Evolutionary conservation across 1,284 basidiomycete species (phyloP).

Genomic region (Serendipita sp.): DNA sequence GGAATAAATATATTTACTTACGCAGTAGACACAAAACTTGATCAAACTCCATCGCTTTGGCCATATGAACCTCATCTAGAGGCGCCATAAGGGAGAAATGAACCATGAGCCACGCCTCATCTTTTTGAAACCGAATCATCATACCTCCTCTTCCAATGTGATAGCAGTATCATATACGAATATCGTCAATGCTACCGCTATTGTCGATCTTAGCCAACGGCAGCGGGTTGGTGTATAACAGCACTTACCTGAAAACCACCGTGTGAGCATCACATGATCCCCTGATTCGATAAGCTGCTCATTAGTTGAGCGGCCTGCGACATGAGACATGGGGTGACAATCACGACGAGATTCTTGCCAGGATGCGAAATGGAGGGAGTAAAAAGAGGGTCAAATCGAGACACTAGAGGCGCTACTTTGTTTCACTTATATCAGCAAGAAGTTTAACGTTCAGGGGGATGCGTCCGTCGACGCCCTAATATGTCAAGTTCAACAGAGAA

Average conservation of each 20-base stretch:
- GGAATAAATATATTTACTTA: neutral
- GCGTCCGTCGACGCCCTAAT: no score
- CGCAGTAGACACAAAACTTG: neutral
- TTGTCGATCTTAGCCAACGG: neutral
- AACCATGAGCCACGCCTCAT: no score
- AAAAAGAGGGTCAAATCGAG: no score
- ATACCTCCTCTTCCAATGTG: neutral
- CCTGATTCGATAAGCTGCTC: neutral
- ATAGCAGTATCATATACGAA: neutral
- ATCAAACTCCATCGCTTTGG: neutral
- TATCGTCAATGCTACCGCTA: neutral
- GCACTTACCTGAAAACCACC: neutral
- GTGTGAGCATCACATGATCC: neutral
- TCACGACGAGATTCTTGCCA: no score
- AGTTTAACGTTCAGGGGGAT: no score
- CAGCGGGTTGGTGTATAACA: neutral
- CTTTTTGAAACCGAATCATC: neutral
- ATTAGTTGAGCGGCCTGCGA: no score
- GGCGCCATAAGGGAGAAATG: no score
- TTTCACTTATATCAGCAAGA: no score
- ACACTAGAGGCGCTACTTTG: no score
- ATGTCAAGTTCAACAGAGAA: no score
- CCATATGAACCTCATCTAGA: neutral
- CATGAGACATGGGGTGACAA: no score
- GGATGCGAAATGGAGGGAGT: no score